Evolutionary conservation across 768 basidiomycete genomes (phyloP), one percentile per base, ranked within the genome.

Genomic region (Leucosporidium scottii): DNA sequence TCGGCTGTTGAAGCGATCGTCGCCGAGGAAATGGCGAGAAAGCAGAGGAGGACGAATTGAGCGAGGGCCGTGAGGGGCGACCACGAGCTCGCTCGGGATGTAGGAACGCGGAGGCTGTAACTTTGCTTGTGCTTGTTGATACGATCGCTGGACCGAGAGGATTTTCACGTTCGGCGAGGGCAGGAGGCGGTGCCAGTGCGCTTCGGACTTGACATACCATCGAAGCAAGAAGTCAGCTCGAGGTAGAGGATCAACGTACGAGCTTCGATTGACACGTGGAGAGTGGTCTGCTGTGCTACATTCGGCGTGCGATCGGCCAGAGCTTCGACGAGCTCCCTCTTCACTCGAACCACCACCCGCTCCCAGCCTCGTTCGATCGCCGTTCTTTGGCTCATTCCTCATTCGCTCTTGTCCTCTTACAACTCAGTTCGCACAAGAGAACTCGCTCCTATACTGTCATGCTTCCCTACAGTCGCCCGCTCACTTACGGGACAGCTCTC

Each of bases 1-100:
- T 85, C 86, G 73, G 90, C 89, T 30, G 89, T 89, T 21, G 93
- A 97, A 78, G 82, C 84, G 70, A 79, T 98, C 66, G 93, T 96
- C 68, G 72, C 86, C 66, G 94, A 97, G 66, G 59, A 96, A 34
- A 89, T 90, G 79, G 91, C 91, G 78, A 83, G 91, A 76, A 93
- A 94, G 79, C 83, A 86, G 77, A 82, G 91, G 71, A 81, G 39
- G 39, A 44, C 39, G 8, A 44, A 44, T 15, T 44, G 39, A 44
- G 39, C 85, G 44, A 34, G 59, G 59, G 49, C 36, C 20, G 64
- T 54, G 56, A 47, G 1, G 53, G 27, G 47, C 47, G 27, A n/a
- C 21, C 5, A 9, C 21, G 61, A 50, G n/a, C 39, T 15, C 18
- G 25, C 36, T 7, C 3, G 53, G 50, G 12, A 13, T 5, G 25